Conservation (phyloP, 257 asterid genomes). For the Solanum commersonii region DNA sequence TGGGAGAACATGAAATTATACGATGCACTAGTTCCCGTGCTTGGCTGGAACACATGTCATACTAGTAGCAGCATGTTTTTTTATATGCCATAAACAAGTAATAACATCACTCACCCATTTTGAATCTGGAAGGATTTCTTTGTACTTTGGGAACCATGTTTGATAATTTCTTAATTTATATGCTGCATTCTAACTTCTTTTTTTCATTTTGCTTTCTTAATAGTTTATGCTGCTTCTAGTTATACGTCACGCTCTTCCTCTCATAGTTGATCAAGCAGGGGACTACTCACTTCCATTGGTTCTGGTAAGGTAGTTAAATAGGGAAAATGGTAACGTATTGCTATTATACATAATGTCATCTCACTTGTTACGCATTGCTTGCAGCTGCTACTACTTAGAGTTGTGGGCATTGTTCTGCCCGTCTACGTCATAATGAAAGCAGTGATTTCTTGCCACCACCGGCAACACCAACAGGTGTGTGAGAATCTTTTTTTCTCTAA, state of each 20-base stretch:
- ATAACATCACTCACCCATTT: neutral
- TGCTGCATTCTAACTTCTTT: neutral
- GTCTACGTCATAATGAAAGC: slow-evolving; percentile 73
- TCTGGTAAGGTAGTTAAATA: slow-evolving; percentile 44
- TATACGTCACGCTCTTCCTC: slow-evolving; percentile 67
- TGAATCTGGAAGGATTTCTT: neutral
- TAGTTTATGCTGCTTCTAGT: slow-evolving; percentile 84
- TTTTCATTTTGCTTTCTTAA: slow-evolving; percentile 1
- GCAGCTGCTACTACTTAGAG: slow-evolving; percentile 61
- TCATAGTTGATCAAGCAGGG: slow-evolving; percentile 53
- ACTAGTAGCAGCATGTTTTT: neutral
- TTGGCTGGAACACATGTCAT: neutral
- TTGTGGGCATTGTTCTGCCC: slow-evolving; percentile 66
- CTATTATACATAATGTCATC: neutral
- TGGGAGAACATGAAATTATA: neutral
- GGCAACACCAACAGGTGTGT: slow-evolving; percentile 50
- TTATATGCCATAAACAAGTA: neutral
- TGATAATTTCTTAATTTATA: neutral
- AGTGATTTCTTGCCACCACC: slow-evolving; percentile 46
- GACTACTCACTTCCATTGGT: slow-evolving; percentile 57
- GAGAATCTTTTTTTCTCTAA: neutral
- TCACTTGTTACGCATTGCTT: slow-evolving; percentile 3
- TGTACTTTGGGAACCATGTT: neutral
- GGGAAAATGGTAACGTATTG: neutral
- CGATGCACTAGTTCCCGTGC: neutral